phyloP scores from a whole-genome alignment of 805 yeast species.

The Ogataea paradorogensis region DNA sequence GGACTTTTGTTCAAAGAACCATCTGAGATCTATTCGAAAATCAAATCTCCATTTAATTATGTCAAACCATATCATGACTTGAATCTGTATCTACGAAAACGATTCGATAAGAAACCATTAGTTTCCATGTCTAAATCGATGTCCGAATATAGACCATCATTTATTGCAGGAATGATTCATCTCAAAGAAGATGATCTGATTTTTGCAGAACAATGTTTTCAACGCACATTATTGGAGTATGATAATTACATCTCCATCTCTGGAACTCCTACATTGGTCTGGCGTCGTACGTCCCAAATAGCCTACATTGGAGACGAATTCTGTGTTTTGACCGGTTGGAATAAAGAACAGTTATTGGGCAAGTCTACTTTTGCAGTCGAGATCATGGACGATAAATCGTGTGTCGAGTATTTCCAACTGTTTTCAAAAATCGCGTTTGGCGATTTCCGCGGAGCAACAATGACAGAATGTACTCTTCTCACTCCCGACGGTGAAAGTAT shows the following conservation, averaged over 20 bases:
- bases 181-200: slow-evolving; percentile 87
- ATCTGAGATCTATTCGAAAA: slow-evolving; percentile 74
- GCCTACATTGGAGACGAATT: slow-evolving; percentile 96
- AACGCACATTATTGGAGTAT: slow-evolving; percentile 84
- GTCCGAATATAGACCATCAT: slow-evolving; percentile 89
- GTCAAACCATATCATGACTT: slow-evolving; percentile 88
- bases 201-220: slow-evolving; percentile 95
- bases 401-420: slow-evolving; percentile 81
- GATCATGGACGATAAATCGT: slow-evolving; percentile 82
- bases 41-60: slow-evolving; percentile 76
- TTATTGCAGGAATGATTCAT: slow-evolving; percentile 87
- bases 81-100: slow-evolving; percentile 62
- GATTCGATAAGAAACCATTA: slow-evolving; percentile 63
- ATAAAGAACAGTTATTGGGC: slow-evolving; percentile 60
- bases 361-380: slow-evolving; percentile 75
- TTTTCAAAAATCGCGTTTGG: slow-evolving; percentile 87
- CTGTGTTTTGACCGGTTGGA: slow-evolving; percentile 89
- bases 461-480: slow-evolving; percentile 78
- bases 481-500: slow-evolving; percentile 55
- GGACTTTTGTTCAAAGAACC: slow-evolving; percentile 58
- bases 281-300: slow-evolving; percentile 95
- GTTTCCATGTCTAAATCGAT: slow-evolving; percentile 82
- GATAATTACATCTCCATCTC: slow-evolving; percentile 78
- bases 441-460: slow-evolving; percentile 84
- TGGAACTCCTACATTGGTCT: slow-evolving; percentile 92